Evolutionary conservation across 2,329 filamentous ascomycete species (phyloP), one percentile per base, ranked within the genome.

Genomic region (Pseudogymnoascus sp.): DNA sequence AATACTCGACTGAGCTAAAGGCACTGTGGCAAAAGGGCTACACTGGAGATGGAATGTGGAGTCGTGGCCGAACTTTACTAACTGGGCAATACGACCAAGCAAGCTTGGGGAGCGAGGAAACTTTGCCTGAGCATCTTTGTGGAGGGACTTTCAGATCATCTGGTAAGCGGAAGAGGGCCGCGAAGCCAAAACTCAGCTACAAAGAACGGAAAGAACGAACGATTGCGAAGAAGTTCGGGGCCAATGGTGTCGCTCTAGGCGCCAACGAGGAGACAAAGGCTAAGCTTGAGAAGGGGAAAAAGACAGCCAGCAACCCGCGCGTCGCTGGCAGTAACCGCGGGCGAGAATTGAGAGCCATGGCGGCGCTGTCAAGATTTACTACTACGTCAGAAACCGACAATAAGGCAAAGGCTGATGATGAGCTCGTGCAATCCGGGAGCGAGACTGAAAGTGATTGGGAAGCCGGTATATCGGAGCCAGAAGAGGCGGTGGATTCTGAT

Each of bases 31-130:
- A 74, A 1, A 84, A 81, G 62, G 80, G 80, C 1, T 96, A 95
- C 71, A 88, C 84, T 0, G 91, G 91, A 2, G 91, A 96, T 65
- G 92, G 91, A 0, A 75, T 96, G 59, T 96, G 91, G 91, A 90
- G 91, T 6, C 78, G 84, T 28, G 91, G 91, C 0, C 80, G 85
- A 40, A 77, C 82, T 6, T 74, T 95, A 50, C 76, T 78, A 22
- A 86, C 82, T 3, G 88, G 86, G 22, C 76, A 78, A n/a, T 87
- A 84, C 71, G 82, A 84, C 68, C 77, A 70, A 43, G 81, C 85
- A 56, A 79, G 78, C 0, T 77, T 85, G 8, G 73, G 74, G 1
- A 78, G 79, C 0, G 79, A 80, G 37, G 86, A 89, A 66, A 72
- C 78, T 14, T 76, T 90, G 53, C 85, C 88, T 0, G 84, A 90